Conservation (phyloP, 352 stramenopile species). For the Phytopythium oedochilum region DNA sequence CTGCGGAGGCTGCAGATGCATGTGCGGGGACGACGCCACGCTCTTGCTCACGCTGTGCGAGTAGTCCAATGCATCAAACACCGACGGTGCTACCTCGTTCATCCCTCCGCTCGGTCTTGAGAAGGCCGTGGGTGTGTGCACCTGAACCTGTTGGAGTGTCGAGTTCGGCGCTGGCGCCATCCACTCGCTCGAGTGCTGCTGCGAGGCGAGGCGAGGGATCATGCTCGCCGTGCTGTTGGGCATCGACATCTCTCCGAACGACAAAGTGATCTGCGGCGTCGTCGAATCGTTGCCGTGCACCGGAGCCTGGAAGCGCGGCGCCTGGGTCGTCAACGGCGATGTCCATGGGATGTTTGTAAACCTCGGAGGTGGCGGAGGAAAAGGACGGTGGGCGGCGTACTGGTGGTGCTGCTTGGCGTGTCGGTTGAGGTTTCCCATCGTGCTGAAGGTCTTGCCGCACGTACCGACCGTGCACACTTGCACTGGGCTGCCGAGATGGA, state of each 20-base stretch:
- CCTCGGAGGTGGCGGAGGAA: conserved; percentile 10
- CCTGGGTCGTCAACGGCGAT: background rate
- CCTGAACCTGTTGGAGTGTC: background rate
- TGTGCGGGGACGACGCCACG: conserved; percentile 11
- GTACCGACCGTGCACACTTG: too few species aligned
- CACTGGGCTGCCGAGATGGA: conserved; percentile 19
- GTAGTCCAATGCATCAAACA: conserved; percentile 36
- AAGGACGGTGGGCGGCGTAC: conserved; percentile 14
- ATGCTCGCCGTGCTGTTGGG: background rate
- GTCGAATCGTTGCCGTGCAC: background rate
- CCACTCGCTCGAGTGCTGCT: background rate
- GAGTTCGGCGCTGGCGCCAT: background rate
- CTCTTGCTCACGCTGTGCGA: background rate
- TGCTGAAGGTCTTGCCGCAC: too few species aligned
- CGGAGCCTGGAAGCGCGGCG: background rate
- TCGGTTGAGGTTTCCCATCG: too few species aligned
- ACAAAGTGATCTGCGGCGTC: background rate
- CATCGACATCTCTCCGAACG: background rate
- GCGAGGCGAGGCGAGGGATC: background rate
- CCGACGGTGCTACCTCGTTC: conserved; percentile 22
- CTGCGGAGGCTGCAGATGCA: background rate
- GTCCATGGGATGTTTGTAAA: background rate
- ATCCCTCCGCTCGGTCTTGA: conserved; percentile 12
- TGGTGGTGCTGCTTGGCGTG: conserved; percentile 9
- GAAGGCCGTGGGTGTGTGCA: conserved; percentile 5